Evolutionary conservation across 441 rosid genomes (phyloP).

Genomic region (Sinapis alba): DNA sequence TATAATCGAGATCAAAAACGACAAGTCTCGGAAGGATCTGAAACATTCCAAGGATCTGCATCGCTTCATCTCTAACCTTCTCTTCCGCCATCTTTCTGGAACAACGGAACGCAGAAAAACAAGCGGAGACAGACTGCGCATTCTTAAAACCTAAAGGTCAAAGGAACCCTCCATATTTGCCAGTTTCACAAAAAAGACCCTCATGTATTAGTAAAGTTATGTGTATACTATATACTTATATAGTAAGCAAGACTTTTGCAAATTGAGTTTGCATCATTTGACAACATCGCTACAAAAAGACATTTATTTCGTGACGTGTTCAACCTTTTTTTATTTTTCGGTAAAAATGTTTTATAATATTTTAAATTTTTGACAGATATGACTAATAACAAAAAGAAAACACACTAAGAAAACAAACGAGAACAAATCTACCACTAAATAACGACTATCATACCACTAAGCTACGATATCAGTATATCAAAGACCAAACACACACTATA

Average conservation of each 20-base stretch:
- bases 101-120: neutral
- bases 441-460: no score
- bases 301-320: no score
- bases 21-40: slow-evolving; percentile 74
- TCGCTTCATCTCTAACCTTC: slow-evolving; percentile 62
- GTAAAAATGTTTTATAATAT: no score
- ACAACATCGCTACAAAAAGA: no score
- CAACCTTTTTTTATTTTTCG: no score
- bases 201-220: neutral
- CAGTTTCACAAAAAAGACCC: neutral
- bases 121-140: neutral
- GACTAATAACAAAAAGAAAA: no score
- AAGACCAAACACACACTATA: no score
- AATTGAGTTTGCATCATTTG: neutral
- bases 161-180: neutral
- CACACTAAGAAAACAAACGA: no score
- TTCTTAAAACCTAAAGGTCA: neutral
- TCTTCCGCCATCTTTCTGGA: slow-evolving; percentile 56
- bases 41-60: slow-evolving; percentile 69
- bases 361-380: no score
- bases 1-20: slow-evolving; percentile 94
- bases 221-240: no score
- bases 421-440: no score
- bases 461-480: no score
- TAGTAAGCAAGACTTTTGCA: neutral